A percentile compares a stretch with the other conserved stretches of the same genome.
phyloP scores from a whole-genome alignment of 345 rosid genomes.

The Brassica juncea region DNA sequence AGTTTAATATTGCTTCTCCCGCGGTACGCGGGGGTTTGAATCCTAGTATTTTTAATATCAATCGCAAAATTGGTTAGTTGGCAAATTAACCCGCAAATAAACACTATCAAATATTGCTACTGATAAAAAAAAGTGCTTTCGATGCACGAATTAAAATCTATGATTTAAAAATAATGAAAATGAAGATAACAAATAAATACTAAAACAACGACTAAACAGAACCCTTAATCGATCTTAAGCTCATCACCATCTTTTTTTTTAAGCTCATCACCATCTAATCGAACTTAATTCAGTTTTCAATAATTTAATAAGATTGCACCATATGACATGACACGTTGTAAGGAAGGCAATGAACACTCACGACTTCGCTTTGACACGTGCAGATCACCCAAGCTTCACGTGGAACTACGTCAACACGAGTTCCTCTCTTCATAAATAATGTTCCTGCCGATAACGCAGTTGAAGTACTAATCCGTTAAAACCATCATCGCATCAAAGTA shows the following conservation, averaged over 20 bases:
- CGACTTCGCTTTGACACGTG: slow-evolving; percentile 28
- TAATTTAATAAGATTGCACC: neutral
- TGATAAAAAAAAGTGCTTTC: too few relatives aligned
- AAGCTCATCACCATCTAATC: neutral
- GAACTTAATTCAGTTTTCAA: neutral
- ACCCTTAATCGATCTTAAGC: neutral
- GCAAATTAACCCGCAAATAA: too few relatives aligned
- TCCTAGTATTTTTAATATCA: neutral
- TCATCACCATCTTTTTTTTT: too few relatives aligned
- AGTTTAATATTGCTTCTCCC: too few relatives aligned
- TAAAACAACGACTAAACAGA: neutral
- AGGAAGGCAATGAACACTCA: slow-evolving; percentile 26
- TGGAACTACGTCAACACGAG: slow-evolving; percentile 29
- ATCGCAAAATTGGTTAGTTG: too few relatives aligned
- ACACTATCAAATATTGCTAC: too few relatives aligned
- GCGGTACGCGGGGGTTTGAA: too few relatives aligned
- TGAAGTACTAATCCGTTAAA: slow-evolving; percentile 9
- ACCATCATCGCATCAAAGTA: slow-evolving; percentile 1
- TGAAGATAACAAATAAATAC: neutral
- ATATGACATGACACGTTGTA: slow-evolving; percentile 34
- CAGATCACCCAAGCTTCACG: slow-evolving; percentile 31
- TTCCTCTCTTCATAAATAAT: slow-evolving; percentile 19
- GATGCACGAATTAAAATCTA: too few relatives aligned
- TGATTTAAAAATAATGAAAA: neutral
- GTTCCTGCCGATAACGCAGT: slow-evolving; percentile 10